Evolutionary conservation across 2,329 filamentous ascomycete genomes (phyloP), one percentile per base, ranked within the genome.

Genomic region (Ophiostoma himal-ulmi): DNA sequence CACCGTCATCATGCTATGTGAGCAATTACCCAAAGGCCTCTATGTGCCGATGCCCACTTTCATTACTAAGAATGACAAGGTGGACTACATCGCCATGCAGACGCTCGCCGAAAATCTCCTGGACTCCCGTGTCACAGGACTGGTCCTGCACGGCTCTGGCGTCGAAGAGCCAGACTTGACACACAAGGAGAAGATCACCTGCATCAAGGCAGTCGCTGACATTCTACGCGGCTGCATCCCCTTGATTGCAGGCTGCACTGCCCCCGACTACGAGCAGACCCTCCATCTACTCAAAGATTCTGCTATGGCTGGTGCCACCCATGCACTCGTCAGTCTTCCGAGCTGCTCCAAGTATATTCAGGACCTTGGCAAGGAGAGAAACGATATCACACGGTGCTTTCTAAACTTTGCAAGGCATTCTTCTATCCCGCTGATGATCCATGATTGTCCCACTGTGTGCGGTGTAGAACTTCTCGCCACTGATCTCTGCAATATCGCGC

Each of bases 151-250:
- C 77, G 89, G 89, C 54, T 90, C 88, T 75, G 92, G 92, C 76
- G 90, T 89, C 75, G 90, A 92, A 80, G 90, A 90, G 0, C 88
- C 90, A 2, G 89, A 92, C 76, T 82, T 92, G 11, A 85, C 86
- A 69, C 86, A 85, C 73, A 82, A 84, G n/a, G 89, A 92, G 78
- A 84, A 89, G 67, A 84, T 85, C 68, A 80, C 83, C 69, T 82
- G 92, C 73, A 90, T 86, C n/a, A 80, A 80, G 69, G 82, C 85
- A 30, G 90, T 88, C 3, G 85, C 88, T 22, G 81, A 83, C 72
- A 87, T 87, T 26, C 81, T 91, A 10, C 10, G 22, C 54, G 11
- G 22, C 54, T 8, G 22, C 37, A 79, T 90, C 75, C 86, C 88
- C 2, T 78, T 92, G 60, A 89, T 92, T 67, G 89, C 89, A n/a